Conservation (phyloP, 192 early-diverging fungal genomes). For the Coemansia sp. region DNA sequence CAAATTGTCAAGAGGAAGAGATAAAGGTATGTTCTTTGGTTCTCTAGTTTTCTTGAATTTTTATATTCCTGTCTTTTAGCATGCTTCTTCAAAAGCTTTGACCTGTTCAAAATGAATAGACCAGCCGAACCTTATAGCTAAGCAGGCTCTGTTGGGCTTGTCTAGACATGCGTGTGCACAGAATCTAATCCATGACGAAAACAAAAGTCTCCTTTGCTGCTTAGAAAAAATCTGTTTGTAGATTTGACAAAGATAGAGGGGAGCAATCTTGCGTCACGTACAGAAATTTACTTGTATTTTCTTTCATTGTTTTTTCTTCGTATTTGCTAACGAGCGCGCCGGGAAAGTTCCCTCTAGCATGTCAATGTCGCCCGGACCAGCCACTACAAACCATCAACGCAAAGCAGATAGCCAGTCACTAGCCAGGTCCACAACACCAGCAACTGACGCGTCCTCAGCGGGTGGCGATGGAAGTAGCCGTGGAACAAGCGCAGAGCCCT, state of each 20-base stretch:
- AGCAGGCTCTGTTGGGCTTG: no score
- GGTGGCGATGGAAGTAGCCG: background rate
- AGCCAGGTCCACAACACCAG: background rate
- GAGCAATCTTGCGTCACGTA: background rate
- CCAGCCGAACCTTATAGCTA: no score
- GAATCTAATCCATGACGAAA: no score
- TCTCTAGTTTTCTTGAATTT: background rate
- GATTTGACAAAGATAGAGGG: background rate
- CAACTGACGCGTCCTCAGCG: background rate
- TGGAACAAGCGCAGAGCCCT: background rate
- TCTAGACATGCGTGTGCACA: no score
- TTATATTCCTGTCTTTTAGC: background rate
- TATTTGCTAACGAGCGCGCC: background rate
- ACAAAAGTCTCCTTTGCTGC: no score
- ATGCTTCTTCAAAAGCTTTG: no score
- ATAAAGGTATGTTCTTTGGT: background rate
- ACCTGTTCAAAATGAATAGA: no score
- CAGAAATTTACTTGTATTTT: background rate
- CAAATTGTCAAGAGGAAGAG: background rate
- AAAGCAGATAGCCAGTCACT: background rate
- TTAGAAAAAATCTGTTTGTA: background rate
- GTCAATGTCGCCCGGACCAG: constrained; percentile 7
- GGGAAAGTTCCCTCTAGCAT: background rate
- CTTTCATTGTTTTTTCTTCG: background rate
- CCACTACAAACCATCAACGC: background rate